A percentile compares a stretch with the other conserved stretches of the same genome.
These are phyloP conservation scores for Gossypium trilobum DNA, from an alignment of 441 rosid genomes.

Conservation along the genomic window DNA sequence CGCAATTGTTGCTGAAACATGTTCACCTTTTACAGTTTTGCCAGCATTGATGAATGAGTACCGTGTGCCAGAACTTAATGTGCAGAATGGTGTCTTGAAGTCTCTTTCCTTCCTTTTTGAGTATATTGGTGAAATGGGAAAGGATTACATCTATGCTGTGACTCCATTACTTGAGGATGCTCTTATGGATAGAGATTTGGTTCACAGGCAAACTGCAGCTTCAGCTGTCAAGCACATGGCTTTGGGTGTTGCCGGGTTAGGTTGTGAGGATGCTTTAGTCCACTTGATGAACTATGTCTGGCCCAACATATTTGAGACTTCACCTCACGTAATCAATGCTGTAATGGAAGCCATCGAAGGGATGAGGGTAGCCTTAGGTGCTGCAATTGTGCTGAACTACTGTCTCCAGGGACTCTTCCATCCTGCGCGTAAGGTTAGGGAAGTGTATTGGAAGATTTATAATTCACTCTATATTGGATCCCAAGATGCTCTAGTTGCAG, in stretches of 20 bases:
- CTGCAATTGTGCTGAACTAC: slow-evolving; percentile 73
- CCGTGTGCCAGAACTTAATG: slow-evolving; percentile 89
- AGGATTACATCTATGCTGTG: slow-evolving; percentile 92
- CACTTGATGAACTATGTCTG: slow-evolving; percentile 87
- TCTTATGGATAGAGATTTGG: slow-evolving; percentile 92
- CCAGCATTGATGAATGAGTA: slow-evolving; percentile 96
- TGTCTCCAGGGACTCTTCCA: slow-evolving; percentile 95
- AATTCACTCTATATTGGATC: slow-evolving; percentile 84
- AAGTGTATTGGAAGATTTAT: slow-evolving; percentile 97
- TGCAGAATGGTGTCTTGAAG: slow-evolving; percentile 92
- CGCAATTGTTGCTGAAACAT: slow-evolving; percentile 92
- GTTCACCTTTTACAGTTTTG: slow-evolving; percentile 90
- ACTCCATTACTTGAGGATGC: slow-evolving; percentile 96
- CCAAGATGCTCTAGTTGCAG: slow-evolving; percentile 85
- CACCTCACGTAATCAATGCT: slow-evolving; percentile 90
- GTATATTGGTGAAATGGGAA: slow-evolving; percentile 97
- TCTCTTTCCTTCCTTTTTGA: slow-evolving; percentile 90
- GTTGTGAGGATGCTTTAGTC: slow-evolving; percentile 92
- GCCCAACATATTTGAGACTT: slow-evolving; percentile 98
- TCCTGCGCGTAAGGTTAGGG: slow-evolving; percentile 91
- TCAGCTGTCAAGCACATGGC: slow-evolving; percentile 98
- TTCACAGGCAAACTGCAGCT: slow-evolving; percentile 95
- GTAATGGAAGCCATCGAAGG: slow-evolving; percentile 96
- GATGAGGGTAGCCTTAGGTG: slow-evolving; percentile 86
- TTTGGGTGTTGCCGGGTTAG: slow-evolving; percentile 88